Conservation (phyloP, 2,329 filamentous ascomycete genomes). For the Stenocarpella maydis region DNA sequence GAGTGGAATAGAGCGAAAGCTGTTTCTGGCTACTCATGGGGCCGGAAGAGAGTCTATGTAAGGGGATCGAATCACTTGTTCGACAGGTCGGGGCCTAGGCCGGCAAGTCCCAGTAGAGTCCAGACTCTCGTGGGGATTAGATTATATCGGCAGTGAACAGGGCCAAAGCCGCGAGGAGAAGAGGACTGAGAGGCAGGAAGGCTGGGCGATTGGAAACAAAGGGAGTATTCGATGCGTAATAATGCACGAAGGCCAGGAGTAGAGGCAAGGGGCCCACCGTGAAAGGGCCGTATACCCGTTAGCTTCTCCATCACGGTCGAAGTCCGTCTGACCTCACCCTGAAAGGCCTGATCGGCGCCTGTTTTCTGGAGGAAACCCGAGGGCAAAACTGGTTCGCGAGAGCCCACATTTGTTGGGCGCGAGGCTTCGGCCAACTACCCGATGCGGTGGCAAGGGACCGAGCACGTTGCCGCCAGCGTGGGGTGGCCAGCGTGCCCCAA, state of each 20-base stretch:
- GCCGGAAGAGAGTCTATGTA: neutral
- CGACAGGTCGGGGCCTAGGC: neutral
- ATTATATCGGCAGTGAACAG: conserved; percentile 18
- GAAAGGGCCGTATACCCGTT: conserved; percentile 34
- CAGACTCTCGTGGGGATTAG: conserved; percentile 12
- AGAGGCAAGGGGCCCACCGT: conserved; percentile 19
- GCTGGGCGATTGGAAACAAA: conserved; percentile 20
- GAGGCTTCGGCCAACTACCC: neutral
- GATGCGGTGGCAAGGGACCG: conserved; percentile 1
- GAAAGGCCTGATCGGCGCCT: conserved; percentile 23
- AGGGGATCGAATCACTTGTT: conserved; percentile 21
- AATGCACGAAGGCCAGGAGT: conserved; percentile 16
- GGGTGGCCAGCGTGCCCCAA: neutral
- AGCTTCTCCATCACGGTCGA: conserved; percentile 33
- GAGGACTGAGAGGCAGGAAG: conserved; percentile 12
- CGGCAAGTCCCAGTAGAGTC: conserved; percentile 2
- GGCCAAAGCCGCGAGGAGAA: neutral
- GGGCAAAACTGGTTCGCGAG: neutral
- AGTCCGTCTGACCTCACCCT: conserved; percentile 33
- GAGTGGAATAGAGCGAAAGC: conserved; percentile 4
- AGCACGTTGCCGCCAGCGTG: conserved; percentile 1
- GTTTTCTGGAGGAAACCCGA: conserved; percentile 5
- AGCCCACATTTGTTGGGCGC: conserved; percentile 23
- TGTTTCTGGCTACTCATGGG: conserved; percentile 21
- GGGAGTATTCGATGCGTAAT: conserved; percentile 24